Evolutionary conservation across 164 flowering plant genomes (phyloP).

Genomic region (Piper longum): DNA sequence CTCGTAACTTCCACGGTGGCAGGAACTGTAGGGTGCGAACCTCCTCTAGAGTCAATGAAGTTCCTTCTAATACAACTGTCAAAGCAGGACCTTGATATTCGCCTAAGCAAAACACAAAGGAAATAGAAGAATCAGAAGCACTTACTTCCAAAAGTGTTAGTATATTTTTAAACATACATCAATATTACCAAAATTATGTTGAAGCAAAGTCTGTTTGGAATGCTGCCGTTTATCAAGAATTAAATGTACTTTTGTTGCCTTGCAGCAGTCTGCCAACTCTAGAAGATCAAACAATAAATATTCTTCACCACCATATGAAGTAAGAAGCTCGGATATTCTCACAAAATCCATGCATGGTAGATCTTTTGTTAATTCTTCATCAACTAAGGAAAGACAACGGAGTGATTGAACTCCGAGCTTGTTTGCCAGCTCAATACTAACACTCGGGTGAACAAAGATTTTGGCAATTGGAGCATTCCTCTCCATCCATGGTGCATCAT

Average conservation of each 20-base stretch:
- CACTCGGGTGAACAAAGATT: conserved; percentile 58
- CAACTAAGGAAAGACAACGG: conserved; percentile 72
- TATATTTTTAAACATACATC: neutral
- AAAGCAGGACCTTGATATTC: conserved; percentile 95
- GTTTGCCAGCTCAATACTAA: conserved; percentile 70
- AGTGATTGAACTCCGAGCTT: conserved; percentile 74
- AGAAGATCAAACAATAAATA: conserved; percentile 81
- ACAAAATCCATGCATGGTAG: conserved; percentile 78
- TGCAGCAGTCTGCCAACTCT: conserved; percentile 93
- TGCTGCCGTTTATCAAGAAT: conserved; percentile 83
- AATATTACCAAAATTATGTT: conserved; percentile 71
- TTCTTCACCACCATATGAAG: conserved; percentile 42
- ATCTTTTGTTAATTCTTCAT: conserved; percentile 77
- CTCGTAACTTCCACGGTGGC: conserved; percentile 90
- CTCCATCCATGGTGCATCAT: conserved; percentile 99
- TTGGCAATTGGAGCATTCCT: conserved; percentile 30
- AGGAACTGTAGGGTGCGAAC: conserved; percentile 60
- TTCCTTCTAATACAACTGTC: conserved; percentile 72
- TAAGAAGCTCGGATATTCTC: conserved; percentile 54
- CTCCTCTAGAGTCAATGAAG: conserved; percentile 75
- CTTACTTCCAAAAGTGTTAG: neutral
- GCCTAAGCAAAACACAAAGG: conserved; percentile 24
- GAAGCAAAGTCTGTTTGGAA: conserved; percentile 67
- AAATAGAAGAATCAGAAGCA: neutral
- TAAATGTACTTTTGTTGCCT: conserved; percentile 65